phyloP scores from a whole-genome alignment of 495 filamentous ascomycete species.

The Daldinia bambusicola region DNA sequence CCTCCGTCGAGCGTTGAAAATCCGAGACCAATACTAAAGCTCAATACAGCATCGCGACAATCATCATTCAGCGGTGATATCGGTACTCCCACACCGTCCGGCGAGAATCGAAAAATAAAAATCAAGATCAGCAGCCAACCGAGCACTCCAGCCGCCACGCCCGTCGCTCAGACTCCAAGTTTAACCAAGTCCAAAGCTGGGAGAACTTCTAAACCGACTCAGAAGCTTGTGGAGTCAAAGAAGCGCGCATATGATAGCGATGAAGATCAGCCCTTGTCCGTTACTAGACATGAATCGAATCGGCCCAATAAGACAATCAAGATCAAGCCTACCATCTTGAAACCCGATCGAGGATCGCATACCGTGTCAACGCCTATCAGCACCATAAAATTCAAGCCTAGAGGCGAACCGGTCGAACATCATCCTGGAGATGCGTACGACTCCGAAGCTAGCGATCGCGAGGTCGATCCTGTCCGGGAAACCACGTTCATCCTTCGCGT shows the following conservation, averaged over 20 bases:
- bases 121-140: conserved; percentile 62
- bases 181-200: conserved; percentile 60
- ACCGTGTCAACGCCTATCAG: conserved; percentile 49
- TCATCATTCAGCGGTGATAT: conserved; percentile 42
- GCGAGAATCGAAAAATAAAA: conserved; percentile 61
- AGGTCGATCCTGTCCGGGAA: conserved; percentile 86
- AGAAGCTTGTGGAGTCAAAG: conserved; percentile 56
- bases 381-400: conserved; percentile 63
- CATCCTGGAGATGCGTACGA: conserved; percentile 89
- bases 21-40: conserved; percentile 49
- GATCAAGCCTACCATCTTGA: conserved; percentile 44
- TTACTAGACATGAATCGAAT: conserved; percentile 38
- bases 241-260: conserved; percentile 59
- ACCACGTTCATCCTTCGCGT: conserved; percentile 90
- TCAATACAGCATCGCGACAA: conserved; percentile 48
- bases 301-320: conserved; percentile 55
- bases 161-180: conserved; percentile 35
- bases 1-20: conserved; percentile 39
- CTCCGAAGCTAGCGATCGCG: conserved; percentile 92
- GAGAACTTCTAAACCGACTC: conserved; percentile 58
- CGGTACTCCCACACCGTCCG: conserved; percentile 53
- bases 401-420: conserved; percentile 70
- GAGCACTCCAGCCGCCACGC: conserved; percentile 53
- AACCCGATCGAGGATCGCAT: conserved; percentile 23
- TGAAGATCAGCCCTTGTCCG: conserved; percentile 51